Base-by-base conservation (phyloP, 768 basidiomycete genomes). In the Termitomyces sp. region DNA sequence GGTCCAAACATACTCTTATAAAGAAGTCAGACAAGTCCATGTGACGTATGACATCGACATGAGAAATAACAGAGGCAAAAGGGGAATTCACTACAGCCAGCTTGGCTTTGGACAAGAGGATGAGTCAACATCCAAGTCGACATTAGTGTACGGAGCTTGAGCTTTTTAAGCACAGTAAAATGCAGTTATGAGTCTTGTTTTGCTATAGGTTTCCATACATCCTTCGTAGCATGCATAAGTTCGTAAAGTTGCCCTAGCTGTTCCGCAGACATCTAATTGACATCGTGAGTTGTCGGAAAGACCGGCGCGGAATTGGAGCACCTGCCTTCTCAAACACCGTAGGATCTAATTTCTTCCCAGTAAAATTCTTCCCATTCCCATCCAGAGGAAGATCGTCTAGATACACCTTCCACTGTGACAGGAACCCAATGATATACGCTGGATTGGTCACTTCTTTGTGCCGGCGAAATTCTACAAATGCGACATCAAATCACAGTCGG, bases 361-460 rank as follows among this genome's bases (percentile, higher is more conserved):
- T 66, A 65, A 89, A 92, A 34, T 64, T 66, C 54, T 73, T 68
- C 3, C 68, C 73, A 36, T 80, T 76, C 5, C 73, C 67, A 15
- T 77, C 80, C 28, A 65, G 72, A 13, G 85, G 85, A 34, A 89
- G 69, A 59, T 82, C 72, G 64, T 96, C 92, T 56, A 98, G 79
- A 71, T 99, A 98, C 57, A 82, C 70, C 71, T 96, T 97, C 96
- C 96, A 99, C 66, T 98, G 92, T 3, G 89, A 88, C 9, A 98
- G 78, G 68, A 99, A 99, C 2, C 93, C 94, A 69, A 98, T 96
- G 60, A 98, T 85, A 69, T 98, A 86, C 8, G 87, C 78, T 3
- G 94, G 91, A 72, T 98, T 98, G 22, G 86, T 86, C 12, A 86
- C 83, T 24, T 81, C 75, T 64, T 76, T 84, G 62, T 97, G 95